Percentiles rank a stretch among this genome's conserved stretches.
These are phyloP conservation scores for Cucurbita argyrosperma DNA, from an alignment of 306 rosid species.

Conservation along the genomic window DNA sequence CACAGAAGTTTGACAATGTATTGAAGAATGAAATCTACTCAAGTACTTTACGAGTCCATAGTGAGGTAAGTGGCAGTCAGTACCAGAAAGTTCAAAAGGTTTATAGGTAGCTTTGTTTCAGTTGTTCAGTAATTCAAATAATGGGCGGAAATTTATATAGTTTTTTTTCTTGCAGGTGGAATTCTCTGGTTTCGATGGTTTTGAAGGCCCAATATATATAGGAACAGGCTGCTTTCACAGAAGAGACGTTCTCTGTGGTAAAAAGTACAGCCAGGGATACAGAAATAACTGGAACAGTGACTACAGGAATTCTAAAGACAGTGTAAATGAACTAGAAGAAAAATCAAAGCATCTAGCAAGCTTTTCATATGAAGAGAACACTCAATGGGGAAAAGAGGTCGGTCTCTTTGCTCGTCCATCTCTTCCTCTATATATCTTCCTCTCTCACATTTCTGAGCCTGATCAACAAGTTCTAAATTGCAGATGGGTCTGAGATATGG, in stretches of 20 bases:
- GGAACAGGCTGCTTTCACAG: slow-evolving; percentile 74
- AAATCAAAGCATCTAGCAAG: slow-evolving; percentile 45
- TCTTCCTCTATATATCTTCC: neutral
- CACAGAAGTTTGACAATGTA: slow-evolving; percentile 37
- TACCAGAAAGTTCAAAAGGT: neutral
- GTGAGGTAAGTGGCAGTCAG: slow-evolving; percentile 22
- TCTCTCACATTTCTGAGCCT: neutral
- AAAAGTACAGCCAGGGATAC: slow-evolving; percentile 21
- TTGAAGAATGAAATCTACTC: slow-evolving; percentile 55
- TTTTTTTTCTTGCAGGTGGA: slow-evolving; percentile 28
- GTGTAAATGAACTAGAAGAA: slow-evolving; percentile 26
- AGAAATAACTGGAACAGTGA: slow-evolving; percentile 20
- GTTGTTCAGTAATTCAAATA: neutral
- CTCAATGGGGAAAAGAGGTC: slow-evolving; percentile 75
- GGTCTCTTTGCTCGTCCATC: slow-evolving; percentile 14
- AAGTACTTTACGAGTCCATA: neutral
- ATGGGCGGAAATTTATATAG: neutral
- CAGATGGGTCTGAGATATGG: slow-evolving; percentile 71
- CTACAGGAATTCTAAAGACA: slow-evolving; percentile 7
- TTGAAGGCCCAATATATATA: slow-evolving; percentile 48
- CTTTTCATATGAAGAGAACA: slow-evolving; percentile 50
- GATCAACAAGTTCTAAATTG: neutral
- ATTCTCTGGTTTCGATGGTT: slow-evolving; percentile 45
- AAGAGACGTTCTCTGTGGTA: slow-evolving; percentile 59
- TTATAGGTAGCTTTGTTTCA: neutral